Percentiles rank a stretch among this genome's conserved stretches.
phyloP scores from a whole-genome alignment of 2,329 filamentous ascomycete genomes.

The Chaetomiaceae sp. region DNA sequence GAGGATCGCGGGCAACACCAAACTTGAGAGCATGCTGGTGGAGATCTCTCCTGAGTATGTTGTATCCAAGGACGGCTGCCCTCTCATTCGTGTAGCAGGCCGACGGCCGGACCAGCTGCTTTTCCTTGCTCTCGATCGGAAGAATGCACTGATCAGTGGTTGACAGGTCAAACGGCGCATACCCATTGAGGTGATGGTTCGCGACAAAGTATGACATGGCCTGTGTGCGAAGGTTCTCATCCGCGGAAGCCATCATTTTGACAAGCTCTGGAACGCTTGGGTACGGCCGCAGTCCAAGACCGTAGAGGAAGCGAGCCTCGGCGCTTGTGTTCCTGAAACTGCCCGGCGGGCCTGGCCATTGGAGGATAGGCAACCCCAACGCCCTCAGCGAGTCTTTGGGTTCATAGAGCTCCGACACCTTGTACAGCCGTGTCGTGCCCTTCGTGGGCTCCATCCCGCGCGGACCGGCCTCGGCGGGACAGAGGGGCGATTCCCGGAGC shows the following conservation, averaged over 20 bases:
- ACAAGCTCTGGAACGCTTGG: conserved; percentile 73
- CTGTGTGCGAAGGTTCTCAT: conserved; percentile 56
- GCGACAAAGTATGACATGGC: conserved; percentile 78
- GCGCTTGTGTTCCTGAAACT: conserved; percentile 59
- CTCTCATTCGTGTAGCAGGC: conserved; percentile 79
- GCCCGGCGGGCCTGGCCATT: conserved; percentile 68
- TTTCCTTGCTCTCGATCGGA: conserved; percentile 65
- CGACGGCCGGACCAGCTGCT: conserved; percentile 64
- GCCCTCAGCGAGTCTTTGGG: conserved; percentile 66
- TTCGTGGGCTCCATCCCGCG: conserved; percentile 51
- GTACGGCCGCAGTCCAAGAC: conserved; percentile 67
- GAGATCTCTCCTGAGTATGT: conserved; percentile 71
- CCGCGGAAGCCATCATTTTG: conserved; percentile 66
- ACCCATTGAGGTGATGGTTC: conserved; percentile 74
- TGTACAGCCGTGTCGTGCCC: conserved; percentile 56
- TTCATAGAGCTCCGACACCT: conserved; percentile 74
- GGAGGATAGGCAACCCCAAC: conserved; percentile 69
- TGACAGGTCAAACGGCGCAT: conserved; percentile 59
- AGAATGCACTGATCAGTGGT: conserved; percentile 58
- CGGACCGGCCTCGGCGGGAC: conserved; percentile 67
- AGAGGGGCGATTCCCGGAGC: conserved; percentile 73
- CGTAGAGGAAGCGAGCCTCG: conserved; percentile 70
- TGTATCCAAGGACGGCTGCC: conserved; percentile 74
- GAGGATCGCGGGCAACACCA: conserved; percentile 77
- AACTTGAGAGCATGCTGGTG: conserved; percentile 78